phyloP scores from a whole-genome alignment of 2,329 filamentous ascomycete species.

The Fusarium subtropicale region DNA sequence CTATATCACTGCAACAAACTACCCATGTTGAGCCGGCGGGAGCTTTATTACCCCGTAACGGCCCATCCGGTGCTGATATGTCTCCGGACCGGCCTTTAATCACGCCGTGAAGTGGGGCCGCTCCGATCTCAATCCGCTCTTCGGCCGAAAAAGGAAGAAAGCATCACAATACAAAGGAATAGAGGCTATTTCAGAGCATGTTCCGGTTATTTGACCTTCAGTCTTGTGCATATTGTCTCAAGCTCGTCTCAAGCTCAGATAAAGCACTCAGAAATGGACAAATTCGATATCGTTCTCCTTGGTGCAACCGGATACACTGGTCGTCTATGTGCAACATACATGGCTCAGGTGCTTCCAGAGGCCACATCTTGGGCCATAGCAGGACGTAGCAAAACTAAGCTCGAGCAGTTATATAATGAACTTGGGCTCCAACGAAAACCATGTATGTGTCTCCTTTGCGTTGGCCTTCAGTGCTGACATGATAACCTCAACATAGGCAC shows the following conservation, averaged over 20 bases:
- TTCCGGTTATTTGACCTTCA: fast-evolving
- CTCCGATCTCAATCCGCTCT: conserved; percentile 1
- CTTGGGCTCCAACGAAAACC: conserved; percentile 1
- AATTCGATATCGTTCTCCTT: conserved; percentile 58
- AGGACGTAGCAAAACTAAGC: conserved; percentile 79
- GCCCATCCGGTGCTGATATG: not conserved
- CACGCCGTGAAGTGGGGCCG: conserved; percentile 29
- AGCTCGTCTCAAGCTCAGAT: not conserved
- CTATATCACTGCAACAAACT: not conserved
- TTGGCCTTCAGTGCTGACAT: not conserved
- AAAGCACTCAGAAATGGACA: conserved; percentile 5
- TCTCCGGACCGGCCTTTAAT: conserved; percentile 9
- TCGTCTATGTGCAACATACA: conserved; percentile 76
- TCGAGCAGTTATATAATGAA: conserved; percentile 69
- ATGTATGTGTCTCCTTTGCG: conserved; percentile 3
- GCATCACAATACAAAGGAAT: not conserved
- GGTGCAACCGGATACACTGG: conserved; percentile 83
- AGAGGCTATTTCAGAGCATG: not conserved
- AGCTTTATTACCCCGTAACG: not conserved
- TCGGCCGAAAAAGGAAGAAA: conserved; percentile 13
- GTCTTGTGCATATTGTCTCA: fast-evolving
- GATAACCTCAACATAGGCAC: not conserved
- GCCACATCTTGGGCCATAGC: conserved; percentile 85
- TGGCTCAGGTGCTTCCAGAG: conserved; percentile 74
- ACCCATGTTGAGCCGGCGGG: not conserved